phyloP scores from a whole-genome alignment of 441 rosid species.

The Populus hybrid region DNA sequence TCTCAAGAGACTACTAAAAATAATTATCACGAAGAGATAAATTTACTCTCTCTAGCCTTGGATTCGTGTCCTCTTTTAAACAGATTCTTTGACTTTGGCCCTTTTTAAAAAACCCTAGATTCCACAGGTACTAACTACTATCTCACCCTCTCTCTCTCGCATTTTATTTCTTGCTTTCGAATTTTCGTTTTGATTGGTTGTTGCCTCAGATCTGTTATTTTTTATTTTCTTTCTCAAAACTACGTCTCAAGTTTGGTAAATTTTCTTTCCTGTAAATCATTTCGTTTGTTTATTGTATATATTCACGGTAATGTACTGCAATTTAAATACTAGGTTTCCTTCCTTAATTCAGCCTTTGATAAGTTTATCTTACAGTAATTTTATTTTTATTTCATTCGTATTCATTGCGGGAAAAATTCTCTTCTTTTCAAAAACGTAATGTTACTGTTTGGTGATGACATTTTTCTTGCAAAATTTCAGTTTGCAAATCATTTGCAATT shows the following conservation, averaged over 20 bases:
- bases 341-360: too few relatives aligned
- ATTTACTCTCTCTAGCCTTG: background rate
- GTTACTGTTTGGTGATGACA: background rate
- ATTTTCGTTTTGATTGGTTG: background rate
- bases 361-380: too few relatives aligned
- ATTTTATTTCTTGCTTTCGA: background rate
- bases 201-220: conserved; percentile 15
- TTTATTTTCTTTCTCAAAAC: background rate
- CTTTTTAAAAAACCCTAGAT: background rate
- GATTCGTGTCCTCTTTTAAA: background rate
- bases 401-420: background rate
- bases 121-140: background rate
- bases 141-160: background rate
- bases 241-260: background rate
- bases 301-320: too few relatives aligned
- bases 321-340: too few relatives aligned
- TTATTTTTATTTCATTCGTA: background rate
- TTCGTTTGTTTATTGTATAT: background rate
- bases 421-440: background rate
- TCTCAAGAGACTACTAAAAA: too few relatives aligned
- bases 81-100: background rate
- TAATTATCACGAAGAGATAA: too few relatives aligned
- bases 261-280: background rate
- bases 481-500: background rate
- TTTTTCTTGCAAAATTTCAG: background rate